phyloP scores from a whole-genome alignment of 2,329 filamentous ascomycete species.

The Coniochaeta sp. region DNA sequence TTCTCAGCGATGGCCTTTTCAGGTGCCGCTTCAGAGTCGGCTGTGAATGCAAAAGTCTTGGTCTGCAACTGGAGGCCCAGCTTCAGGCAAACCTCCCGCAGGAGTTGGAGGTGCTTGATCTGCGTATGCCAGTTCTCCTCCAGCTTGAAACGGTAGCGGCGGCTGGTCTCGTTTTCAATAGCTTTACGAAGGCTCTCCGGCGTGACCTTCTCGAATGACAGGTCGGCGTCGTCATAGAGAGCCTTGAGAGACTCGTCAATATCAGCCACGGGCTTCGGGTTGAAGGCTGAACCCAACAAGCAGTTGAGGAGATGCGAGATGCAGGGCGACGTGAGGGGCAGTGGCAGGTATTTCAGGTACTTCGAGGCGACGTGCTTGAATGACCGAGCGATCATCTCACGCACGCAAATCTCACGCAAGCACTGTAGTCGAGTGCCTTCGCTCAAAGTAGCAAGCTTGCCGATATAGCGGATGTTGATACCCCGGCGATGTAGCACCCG shows the following conservation, averaged over 20 bases:
- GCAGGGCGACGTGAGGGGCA: constrained; percentile 71
- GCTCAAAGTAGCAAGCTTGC: constrained; percentile 66
- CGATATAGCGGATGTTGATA: constrained; percentile 95
- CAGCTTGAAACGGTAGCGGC: constrained; percentile 72
- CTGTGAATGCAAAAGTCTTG: constrained; percentile 65
- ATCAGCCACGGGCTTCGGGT: constrained; percentile 69
- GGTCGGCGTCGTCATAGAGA: constrained; percentile 75
- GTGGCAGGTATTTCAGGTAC: constrained; percentile 72
- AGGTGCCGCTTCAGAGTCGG: constrained; percentile 23
- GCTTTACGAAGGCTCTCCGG: constrained; percentile 62
- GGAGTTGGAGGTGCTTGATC: constrained; percentile 70
- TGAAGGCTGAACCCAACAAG: constrained; percentile 69
- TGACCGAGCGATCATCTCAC: constrained; percentile 90
- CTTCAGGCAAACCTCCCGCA: constrained; percentile 84
- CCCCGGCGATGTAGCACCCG: constrained; percentile 90
- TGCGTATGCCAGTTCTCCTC: constrained; percentile 58
- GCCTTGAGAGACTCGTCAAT: constrained; percentile 65
- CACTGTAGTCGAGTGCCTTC: constrained; percentile 67
- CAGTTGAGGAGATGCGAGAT: constrained; percentile 90
- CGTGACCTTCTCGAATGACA: constrained; percentile 72
- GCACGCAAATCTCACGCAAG: constrained; percentile 67
- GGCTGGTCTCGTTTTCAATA: constrained; percentile 62
- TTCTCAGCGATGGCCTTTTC: constrained; percentile 23
- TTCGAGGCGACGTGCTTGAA: constrained; percentile 88
- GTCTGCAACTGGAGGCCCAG: constrained; percentile 81